phyloP scores from a whole-genome alignment of 2,329 filamentous ascomycete species.

The Aspergillus fijiensis region DNA sequence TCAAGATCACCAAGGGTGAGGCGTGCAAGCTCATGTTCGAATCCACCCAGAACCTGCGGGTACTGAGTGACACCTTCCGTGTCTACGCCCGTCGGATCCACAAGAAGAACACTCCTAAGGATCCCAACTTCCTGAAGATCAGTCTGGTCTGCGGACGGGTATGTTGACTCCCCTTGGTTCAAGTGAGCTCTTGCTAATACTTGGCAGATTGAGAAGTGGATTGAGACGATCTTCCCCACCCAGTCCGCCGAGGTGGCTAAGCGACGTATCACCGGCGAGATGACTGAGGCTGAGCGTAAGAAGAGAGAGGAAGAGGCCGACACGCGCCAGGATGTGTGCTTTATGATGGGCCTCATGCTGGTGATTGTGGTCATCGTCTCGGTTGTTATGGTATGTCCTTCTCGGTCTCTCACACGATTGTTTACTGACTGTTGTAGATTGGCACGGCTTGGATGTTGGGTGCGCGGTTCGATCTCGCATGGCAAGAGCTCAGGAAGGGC shows the following conservation, averaged over 20 bases:
- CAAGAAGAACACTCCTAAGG: constrained; percentile 88
- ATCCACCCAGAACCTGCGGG: constrained; percentile 82
- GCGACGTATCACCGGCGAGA: constrained; percentile 49
- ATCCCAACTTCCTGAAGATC: constrained; percentile 90
- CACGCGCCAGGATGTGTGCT: constrained; percentile 55
- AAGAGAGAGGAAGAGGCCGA: constrained; percentile 51
- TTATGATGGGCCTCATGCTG: constrained; percentile 68
- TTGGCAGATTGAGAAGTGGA: constrained; percentile 83
- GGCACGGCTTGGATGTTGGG: constrained; percentile 75
- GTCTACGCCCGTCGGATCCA: constrained; percentile 77
- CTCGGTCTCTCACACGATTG: not conserved
- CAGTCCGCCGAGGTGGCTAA: constrained; percentile 66
- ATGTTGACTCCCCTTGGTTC: constrained; percentile 24
- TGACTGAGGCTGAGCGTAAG: constrained; percentile 59
- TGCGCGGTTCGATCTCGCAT: constrained; percentile 74
- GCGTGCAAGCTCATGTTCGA: constrained; percentile 90
- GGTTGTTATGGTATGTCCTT: constrained; percentile 69
- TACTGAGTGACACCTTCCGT: constrained; percentile 80
- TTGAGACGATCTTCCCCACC: constrained; percentile 86
- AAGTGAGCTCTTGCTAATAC: constrained; percentile 6
- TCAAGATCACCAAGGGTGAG: constrained; percentile 96
- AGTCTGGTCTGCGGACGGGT: constrained; percentile 87
- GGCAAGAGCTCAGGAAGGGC: constrained; percentile 54
- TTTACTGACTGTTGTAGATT: constrained; percentile 54
- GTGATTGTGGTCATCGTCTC: constrained; percentile 73